phyloP scores from a whole-genome alignment of 2,329 filamentous ascomycete species.

The Fusarium sp. region DNA sequence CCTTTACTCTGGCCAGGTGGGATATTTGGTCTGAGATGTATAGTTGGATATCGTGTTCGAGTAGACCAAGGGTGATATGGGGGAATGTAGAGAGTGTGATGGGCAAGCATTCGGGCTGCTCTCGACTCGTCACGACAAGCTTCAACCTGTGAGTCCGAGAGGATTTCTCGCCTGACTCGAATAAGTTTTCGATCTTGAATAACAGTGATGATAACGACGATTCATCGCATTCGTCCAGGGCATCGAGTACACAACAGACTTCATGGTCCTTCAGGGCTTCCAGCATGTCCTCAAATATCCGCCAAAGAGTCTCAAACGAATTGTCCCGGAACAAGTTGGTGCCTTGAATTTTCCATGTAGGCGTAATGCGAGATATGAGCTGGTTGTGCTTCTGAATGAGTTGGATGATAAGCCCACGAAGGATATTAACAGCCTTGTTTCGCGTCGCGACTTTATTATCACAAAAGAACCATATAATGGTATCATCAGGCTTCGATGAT shows the following conservation, averaged over 20 bases:
- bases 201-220: not conserved
- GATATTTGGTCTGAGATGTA: not conserved
- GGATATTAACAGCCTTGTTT: conserved; percentile 2
- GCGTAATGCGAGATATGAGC: not conserved
- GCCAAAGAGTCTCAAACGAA: conserved; percentile 10
- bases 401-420: conserved; percentile 7
- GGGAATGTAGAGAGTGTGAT: not conserved
- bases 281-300: not conserved
- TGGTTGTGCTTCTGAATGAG: not conserved
- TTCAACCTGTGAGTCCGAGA: accelerated
- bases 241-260: conserved; percentile 7
- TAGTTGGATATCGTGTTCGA: not conserved
- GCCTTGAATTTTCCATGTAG: not conserved
- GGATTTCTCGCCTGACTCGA: not conserved
- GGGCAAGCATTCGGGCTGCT: not conserved
- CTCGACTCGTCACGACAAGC: not conserved
- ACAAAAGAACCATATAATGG: conserved; percentile 19
- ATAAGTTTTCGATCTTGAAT: not conserved
- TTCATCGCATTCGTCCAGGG: conserved; percentile 14
- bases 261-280: not conserved
- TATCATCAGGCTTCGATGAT: not conserved
- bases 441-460: conserved; percentile 1
- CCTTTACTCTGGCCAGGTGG: not conserved
- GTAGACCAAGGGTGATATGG: not conserved
- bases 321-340: not conserved